Evolutionary conservation across 164 flowering plant species (phyloP).

Genomic region (Stephania cephalantha): DNA sequence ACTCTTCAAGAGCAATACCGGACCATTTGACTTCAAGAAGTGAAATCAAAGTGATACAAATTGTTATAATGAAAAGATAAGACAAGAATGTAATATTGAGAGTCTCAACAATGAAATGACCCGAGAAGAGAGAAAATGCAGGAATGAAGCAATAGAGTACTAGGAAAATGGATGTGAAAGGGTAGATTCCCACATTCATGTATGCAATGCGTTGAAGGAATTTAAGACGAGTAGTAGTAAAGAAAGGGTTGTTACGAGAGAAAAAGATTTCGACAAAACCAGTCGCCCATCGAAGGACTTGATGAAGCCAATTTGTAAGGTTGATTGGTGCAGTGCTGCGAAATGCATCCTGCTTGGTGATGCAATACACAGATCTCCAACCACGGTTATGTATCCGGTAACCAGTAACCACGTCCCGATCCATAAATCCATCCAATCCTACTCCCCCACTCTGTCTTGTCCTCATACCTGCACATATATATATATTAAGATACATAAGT

Average conservation of each 20-base stretch:
- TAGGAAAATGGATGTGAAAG: constrained; percentile 74
- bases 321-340: constrained; percentile 87
- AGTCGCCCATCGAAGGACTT: constrained; percentile 86
- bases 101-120: constrained; percentile 65
- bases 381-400: constrained; percentile 81
- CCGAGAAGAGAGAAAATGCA: constrained; percentile 71
- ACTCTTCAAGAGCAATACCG: constrained; percentile 62
- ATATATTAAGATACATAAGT: no score
- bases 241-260: constrained; percentile 72
- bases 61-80: constrained; percentile 57
- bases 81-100: constrained; percentile 58
- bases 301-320: constrained; percentile 76
- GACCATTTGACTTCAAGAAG: constrained; percentile 87
- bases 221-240: constrained; percentile 52
- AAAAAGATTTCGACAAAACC: constrained; percentile 88
- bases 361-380: constrained; percentile 78
- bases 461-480: constrained; percentile 36
- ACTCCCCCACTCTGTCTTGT: constrained; percentile 81
- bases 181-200: constrained; percentile 69
- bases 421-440: constrained; percentile 84
- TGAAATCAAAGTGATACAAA: constrained; percentile 58
- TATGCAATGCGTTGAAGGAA: constrained; percentile 65
- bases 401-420: constrained; percentile 81
- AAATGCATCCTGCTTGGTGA: constrained; percentile 76
- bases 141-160: constrained; percentile 83